phyloP scores from a whole-genome alignment of 2,329 filamentous ascomycete genomes.

The Diplodia intermedia region DNA sequence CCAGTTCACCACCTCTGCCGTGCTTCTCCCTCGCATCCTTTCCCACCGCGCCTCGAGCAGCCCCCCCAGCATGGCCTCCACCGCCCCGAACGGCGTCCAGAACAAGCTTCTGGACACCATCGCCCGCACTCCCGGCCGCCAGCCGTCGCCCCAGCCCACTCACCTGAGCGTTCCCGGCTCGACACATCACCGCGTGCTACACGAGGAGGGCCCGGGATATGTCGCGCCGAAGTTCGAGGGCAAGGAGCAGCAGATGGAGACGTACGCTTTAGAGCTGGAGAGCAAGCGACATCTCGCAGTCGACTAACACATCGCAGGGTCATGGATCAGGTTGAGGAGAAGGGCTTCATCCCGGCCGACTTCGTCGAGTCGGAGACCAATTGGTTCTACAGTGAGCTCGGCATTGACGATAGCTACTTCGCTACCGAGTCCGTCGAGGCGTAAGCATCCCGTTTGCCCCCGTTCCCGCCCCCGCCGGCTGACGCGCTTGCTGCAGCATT shows the following conservation, averaged over 20 bases:
- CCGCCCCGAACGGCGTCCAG: constrained; percentile 40
- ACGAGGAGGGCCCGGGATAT: constrained; percentile 91
- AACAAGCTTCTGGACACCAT: constrained; percentile 67
- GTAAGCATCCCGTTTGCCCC: constrained; percentile 39
- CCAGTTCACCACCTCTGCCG: neutral
- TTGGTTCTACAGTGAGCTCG: constrained; percentile 98
- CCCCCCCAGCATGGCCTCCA: constrained; percentile 24
- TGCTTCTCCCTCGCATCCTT: neutral
- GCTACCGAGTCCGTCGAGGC: constrained; percentile 84
- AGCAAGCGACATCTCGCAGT: constrained; percentile 17
- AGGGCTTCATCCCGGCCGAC: constrained; percentile 83
- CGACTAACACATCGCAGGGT: constrained; percentile 60
- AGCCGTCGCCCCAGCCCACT: constrained; percentile 86
- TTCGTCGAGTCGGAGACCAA: constrained; percentile 85
- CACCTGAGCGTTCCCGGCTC: constrained; percentile 75
- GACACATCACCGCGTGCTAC: constrained; percentile 73
- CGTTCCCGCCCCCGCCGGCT: constrained; percentile 32
- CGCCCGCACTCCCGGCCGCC: constrained; percentile 62
- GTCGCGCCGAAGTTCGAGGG: constrained; percentile 93
- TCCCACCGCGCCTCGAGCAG: neutral
- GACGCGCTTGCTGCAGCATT: constrained; percentile 57
- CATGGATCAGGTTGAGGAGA: constrained; percentile 77
- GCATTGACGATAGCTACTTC: constrained; percentile 99
- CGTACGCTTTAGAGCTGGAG: constrained; percentile 54
- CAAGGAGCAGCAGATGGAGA: constrained; percentile 88